These are phyloP conservation scores for Boechera stricta DNA, from an alignment of 345 rosid genomes.

Conservation along the genomic window DNA sequence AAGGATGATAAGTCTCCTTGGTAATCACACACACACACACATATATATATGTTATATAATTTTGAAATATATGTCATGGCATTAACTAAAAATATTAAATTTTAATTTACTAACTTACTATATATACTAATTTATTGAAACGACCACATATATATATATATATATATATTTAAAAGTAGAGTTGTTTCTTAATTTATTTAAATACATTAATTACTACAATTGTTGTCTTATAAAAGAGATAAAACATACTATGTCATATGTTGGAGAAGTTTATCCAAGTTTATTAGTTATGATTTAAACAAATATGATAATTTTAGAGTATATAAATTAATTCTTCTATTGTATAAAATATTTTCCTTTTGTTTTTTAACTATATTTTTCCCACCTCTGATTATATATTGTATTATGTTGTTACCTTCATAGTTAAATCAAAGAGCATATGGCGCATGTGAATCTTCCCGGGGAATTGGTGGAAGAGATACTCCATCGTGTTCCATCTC, in stretches of 20 bases:
- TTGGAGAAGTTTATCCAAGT: not conserved
- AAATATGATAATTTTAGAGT: not conserved
- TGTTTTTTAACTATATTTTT: not conserved
- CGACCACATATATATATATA: not conserved
- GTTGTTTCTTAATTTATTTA: not conserved
- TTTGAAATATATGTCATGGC: not conserved
- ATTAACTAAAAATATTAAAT: not conserved
- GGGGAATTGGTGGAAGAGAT: constrained; percentile 15
- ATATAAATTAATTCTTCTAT: constrained; percentile 1
- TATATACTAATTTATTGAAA: not conserved
- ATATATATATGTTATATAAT: too few relatives aligned
- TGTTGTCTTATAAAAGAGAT: not conserved
- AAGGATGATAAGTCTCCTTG: too few relatives aligned
- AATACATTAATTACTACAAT: not conserved
- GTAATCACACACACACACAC: too few relatives aligned
- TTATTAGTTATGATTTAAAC: not conserved
- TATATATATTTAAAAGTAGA: not conserved
- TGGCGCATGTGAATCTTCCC: not conserved
- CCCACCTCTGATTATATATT: not conserved
- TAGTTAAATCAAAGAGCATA: not conserved
- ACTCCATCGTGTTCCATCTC: not conserved
- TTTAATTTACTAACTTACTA: not conserved
- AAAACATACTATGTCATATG: not conserved
- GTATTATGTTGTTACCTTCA: not conserved
- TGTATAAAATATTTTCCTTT: not conserved